phyloP scores from a whole-genome alignment of 73 alveolate species.

The Tetrahymena thermophila region DNA sequence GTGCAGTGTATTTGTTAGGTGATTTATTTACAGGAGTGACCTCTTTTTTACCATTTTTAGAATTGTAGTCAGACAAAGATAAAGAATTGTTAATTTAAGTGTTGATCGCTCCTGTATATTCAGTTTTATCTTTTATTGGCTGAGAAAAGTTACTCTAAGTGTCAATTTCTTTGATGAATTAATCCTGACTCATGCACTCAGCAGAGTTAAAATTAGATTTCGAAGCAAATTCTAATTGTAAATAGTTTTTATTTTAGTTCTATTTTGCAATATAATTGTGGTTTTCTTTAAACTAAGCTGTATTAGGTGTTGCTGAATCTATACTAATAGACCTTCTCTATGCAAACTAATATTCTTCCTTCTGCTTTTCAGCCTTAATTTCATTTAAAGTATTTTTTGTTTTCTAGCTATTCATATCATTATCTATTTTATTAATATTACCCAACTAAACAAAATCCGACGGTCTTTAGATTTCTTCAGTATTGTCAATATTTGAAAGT shows the following conservation, averaged over 20 bases:
- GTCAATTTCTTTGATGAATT: not conserved
- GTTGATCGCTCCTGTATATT: not conserved
- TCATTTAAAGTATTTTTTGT: not conserved
- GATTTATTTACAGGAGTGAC: not conserved
- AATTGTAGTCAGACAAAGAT: not conserved
- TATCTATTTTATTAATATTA: not conserved
- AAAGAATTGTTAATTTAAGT: not conserved
- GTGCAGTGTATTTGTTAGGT: not conserved
- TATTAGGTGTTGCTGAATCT: not conserved
- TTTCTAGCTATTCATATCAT: not conserved
- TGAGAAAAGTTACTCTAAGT: not conserved
- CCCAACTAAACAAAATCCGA: not conserved
- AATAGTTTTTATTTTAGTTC: not conserved
- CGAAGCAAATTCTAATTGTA: not conserved
- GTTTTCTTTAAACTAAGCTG: not conserved
- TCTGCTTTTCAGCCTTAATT: not conserved
- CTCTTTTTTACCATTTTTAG: not conserved
- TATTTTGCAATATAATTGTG: not conserved
- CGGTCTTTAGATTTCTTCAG: not conserved
- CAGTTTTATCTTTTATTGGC: not conserved
- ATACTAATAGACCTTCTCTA: not conserved
- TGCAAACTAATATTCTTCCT: not conserved
- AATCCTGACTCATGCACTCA: not conserved
- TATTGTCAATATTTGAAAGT: not conserved
- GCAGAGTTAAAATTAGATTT: not conserved